Percentiles rank a stretch among this genome's conserved stretches.
phyloP scores from a whole-genome alignment of 768 basidiomycete genomes.

The Lactarius tabidus region DNA sequence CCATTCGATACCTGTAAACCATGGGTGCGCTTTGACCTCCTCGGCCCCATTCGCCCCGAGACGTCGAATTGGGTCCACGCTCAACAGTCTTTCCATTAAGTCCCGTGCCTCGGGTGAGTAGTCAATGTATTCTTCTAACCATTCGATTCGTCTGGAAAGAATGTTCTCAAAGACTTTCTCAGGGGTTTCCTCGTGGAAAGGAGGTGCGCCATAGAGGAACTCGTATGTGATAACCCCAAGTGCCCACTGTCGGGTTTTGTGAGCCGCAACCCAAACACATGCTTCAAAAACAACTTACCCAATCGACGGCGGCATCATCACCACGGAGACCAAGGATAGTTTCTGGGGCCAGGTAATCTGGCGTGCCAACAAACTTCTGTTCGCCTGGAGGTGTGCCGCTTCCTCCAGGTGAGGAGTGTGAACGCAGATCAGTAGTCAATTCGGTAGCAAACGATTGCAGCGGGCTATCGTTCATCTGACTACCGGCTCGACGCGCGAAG shows the following conservation, averaged over 20 bases:
- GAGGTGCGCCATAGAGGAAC: conserved; percentile 94
- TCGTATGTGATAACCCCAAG: conserved; percentile 98
- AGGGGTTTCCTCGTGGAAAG: conserved; percentile 96
- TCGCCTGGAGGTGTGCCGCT: conserved; percentile 70
- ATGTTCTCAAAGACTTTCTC: conserved; percentile 99
- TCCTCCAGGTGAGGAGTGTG: conserved; percentile 59
- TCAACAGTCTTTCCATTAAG: conserved; percentile 85
- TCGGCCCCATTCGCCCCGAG: conserved; percentile 84
- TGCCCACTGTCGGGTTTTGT: conserved; percentile 70
- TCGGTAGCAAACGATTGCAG: conserved; percentile 85
- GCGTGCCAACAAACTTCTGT: conserved; percentile 95
- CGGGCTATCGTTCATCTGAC: conserved; percentile 62
- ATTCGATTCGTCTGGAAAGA: conserved; percentile 87
- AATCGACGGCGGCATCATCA: conserved; percentile 94
- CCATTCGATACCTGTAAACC: conserved; percentile 92
- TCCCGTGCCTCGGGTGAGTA: conserved; percentile 82
- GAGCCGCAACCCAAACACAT: conserved; percentile 14
- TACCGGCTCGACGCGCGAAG: conserved; percentile 40
- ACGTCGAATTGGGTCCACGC: conserved; percentile 70
- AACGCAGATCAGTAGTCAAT: conserved; percentile 75
- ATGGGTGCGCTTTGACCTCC: conserved; percentile 90
- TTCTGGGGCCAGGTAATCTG: conserved; percentile 95
- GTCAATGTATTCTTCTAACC: conserved; percentile 93
- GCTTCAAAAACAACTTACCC: conserved; percentile 54
- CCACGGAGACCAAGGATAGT: conserved; percentile 92